Evolutionary conservation across 2,329 filamentous ascomycete species (phyloP), one percentile per base, ranked within the genome.

Genomic region (Diaporthe longicolla): DNA sequence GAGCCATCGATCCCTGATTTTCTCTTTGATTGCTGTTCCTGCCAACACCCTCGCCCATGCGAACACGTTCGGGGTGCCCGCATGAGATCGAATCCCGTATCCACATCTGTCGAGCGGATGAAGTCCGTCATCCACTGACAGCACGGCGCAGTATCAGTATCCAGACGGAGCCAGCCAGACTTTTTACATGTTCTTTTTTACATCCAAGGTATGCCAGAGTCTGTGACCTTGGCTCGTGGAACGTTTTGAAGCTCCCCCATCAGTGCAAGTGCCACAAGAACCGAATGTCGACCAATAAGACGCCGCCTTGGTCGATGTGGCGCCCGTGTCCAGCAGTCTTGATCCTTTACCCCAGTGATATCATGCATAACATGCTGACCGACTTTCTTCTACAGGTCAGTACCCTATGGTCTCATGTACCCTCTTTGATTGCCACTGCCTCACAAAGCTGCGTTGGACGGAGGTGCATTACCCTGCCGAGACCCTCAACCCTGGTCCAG

Each of bases 61-160:
- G 83, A 85, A 85, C 84, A 85, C 82, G 83, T 85, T 84, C 83
- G 81, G 84, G 84, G 79, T 83, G 82, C 80, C 81, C 83, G 83
- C 84, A 85, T 84, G 81, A 81, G 79, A 82, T 81, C 81, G 79
- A 80, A 79, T 79, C 76, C 78, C 73, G 78, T 80, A 79, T 80
- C 82, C 82, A 81, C 79, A 77, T 26, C 57, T 24, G 61, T 32
- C 68, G 61, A 74, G 50, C 68, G 52, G 68, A 75, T 68, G 72
- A 32, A 13, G 29, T 35, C 43, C 61, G 45, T 74, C 68, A 70
- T 65, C 61, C 52, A 72, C 75, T 73, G 59, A 79, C 76, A 79
- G 77, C 80, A 78, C 77, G 77, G 77, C 77, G 15, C 55, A 77
- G 68, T 76, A 79, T 76, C 73, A 73, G 69, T 55, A 55, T 72